Conservation (phyloP, 495 filamentous ascomycete genomes). For the Penicillium antarcticum region DNA sequence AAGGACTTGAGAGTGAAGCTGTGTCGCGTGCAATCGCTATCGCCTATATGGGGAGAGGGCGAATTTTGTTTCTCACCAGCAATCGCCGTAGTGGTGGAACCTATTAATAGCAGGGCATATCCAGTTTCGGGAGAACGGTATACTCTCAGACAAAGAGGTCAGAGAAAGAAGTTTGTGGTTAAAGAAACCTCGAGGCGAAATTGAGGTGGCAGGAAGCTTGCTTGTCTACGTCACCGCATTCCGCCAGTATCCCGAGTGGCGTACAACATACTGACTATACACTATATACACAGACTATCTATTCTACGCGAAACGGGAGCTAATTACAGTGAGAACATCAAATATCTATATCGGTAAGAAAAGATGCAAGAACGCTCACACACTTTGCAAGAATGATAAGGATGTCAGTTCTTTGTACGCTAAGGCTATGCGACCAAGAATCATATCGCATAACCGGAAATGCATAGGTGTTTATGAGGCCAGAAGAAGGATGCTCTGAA, state of each 20-base stretch:
- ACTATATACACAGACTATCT: too few relatives aligned
- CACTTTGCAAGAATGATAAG: not conserved
- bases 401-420: not conserved
- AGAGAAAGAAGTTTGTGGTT: not conserved
- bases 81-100: not conserved
- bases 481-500: constrained; percentile 7
- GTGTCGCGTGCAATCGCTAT: not conserved
- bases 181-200: constrained; percentile 4
- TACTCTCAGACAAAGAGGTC: not conserved
- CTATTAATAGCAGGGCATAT: not conserved
- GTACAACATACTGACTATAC: too few relatives aligned
- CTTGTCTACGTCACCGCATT: constrained; percentile 5
- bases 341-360: too few relatives aligned
- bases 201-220: constrained; percentile 6
- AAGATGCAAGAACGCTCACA: too few relatives aligned
- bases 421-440: constrained; percentile 1
- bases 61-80: not conserved
- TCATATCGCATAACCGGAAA: constrained; percentile 1
- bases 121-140: not conserved
- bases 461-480: constrained; percentile 2
- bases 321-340: too few relatives aligned
- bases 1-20: not conserved
- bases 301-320: too few relatives aligned
- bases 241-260: not conserved
- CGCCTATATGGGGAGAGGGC: not conserved